Evolutionary conservation across 805 yeast genomes (phyloP), one percentile per base, ranked within the genome.

Genomic region (Phaffomyces opuntiae): DNA sequence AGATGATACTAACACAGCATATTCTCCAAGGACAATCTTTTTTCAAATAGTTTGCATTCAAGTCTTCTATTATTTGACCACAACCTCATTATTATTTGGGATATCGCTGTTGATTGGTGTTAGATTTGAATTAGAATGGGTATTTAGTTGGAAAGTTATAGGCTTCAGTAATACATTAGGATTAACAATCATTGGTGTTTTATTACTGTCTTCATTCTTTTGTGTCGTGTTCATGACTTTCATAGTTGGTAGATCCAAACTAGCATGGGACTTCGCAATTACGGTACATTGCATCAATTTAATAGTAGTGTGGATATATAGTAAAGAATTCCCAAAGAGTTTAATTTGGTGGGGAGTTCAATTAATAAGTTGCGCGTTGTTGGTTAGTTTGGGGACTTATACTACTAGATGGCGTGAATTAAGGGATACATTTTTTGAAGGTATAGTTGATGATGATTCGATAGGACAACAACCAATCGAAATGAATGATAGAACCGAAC

Each of bases 231-330:
- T 87, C 59, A 80, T 91, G 59, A 87, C 95, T 1, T 65, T 90
- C 2, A 80, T 91, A 26, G 96, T 91, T 12, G 96, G 98, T 0
- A 72, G 98, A 47, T 85, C 96, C 37, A 93, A 91, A 62, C 68
- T 91, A 42, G 98, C 97, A 0, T 85, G 96, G 85, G 99, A 91
- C 65, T 91, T 93, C 68, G 96, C 96, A 11, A 60, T 91, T n/a
- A 93, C 99, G 0, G 78, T 91, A 14, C 96, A 93, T 63, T 78
- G 84, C 21, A 75, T 93, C 42, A 83, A 91, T 65, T 64, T 91
- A 24, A 43, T 80, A 4, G 80, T 87, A 4, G 87, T 80, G 0
- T 80, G 87, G 79, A 49, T 77, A 1, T 80, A 78, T 51, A 72
- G 87, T 1, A 75, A 78, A 0, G 70, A 73, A 29, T 75, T 91